Percentiles rank a stretch among this genome's conserved stretches.
phyloP scores from a whole-genome alignment of 2,329 filamentous ascomycete species.

The Aspergillus sp. region DNA sequence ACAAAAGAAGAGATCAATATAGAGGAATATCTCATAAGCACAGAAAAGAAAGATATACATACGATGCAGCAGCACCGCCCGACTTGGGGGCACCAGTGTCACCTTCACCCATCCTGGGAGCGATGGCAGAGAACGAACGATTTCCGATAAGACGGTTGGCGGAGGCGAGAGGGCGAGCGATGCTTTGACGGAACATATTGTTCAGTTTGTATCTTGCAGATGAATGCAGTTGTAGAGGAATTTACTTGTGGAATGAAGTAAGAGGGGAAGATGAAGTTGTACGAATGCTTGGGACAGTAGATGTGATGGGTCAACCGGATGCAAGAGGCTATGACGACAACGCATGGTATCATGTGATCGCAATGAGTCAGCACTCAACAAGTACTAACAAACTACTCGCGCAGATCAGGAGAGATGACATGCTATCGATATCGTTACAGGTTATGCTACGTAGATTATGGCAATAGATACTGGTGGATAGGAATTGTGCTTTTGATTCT shows the following conservation, averaged over 20 bases:
- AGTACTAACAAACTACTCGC: neutral
- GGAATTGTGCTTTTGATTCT: neutral
- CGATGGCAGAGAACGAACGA: slow-evolving; percentile 58
- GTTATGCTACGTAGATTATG: neutral
- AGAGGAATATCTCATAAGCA: neutral
- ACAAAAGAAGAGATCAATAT: neutral
- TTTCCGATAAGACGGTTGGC: slow-evolving; percentile 43
- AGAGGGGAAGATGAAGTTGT: neutral
- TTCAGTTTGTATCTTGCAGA: neutral
- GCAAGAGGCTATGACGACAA: slow-evolving; percentile 2
- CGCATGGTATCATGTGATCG: neutral
- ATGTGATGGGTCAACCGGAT: neutral
- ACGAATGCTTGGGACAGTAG: neutral
- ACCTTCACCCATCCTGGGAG: slow-evolving; percentile 60
- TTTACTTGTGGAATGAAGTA: no score
- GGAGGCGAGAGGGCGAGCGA: slow-evolving; percentile 52
- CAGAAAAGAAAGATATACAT: slow-evolving; percentile 13
- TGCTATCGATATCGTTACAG: neutral
- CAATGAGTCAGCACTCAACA: neutral
- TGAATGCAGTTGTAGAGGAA: neutral
- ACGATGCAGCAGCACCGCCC: slow-evolving; percentile 32
- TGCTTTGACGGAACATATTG: slow-evolving; percentile 62
- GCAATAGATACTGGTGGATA: neutral
- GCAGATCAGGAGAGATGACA: neutral
- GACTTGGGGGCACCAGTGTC: slow-evolving; percentile 53